These are phyloP conservation scores for Prunus yedoensis DNA, from an alignment of 331 rosid species.

Conservation along the genomic window DNA sequence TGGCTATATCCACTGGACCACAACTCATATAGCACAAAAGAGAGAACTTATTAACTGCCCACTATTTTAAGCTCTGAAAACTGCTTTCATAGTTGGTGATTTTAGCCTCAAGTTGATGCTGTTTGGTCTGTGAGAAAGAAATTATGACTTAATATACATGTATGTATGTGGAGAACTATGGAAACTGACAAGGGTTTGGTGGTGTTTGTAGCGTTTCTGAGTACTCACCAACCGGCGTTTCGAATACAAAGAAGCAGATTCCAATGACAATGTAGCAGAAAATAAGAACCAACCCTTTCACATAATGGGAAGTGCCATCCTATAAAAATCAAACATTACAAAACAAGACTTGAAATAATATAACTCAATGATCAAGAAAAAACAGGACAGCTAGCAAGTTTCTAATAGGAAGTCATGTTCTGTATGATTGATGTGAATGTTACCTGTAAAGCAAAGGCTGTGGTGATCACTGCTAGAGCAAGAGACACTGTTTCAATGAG, in stretches of 20 bases:
- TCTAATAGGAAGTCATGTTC: too few relatives aligned
- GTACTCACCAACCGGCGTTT: conserved; percentile 52
- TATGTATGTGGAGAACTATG: neutral
- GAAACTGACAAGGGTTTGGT: neutral
- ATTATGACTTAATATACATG: neutral
- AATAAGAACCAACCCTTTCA: conserved; percentile 79
- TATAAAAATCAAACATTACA: conserved; percentile 12
- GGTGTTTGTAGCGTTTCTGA: neutral
- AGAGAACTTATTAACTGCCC: neutral
- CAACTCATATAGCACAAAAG: too few relatives aligned
- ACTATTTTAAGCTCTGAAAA: conserved; percentile 28
- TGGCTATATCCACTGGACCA: too few relatives aligned
- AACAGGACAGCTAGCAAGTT: neutral
- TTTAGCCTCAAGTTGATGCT: conserved; percentile 18
- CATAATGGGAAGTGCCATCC: conserved; percentile 94
- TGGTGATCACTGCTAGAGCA: conserved; percentile 64
- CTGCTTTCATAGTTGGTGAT: conserved; percentile 14
- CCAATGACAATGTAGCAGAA: conserved; percentile 77
- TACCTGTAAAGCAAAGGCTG: conserved; percentile 70
- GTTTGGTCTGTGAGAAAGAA: conserved; percentile 35
- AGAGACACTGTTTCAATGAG: conserved; percentile 79
- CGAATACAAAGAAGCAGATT: conserved; percentile 74
- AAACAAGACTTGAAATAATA: too few relatives aligned
- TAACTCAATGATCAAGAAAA: neutral
- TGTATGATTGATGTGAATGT: neutral